Evolutionary conservation across 805 yeast genomes (phyloP).

Genomic region (Candida oleophila): DNA sequence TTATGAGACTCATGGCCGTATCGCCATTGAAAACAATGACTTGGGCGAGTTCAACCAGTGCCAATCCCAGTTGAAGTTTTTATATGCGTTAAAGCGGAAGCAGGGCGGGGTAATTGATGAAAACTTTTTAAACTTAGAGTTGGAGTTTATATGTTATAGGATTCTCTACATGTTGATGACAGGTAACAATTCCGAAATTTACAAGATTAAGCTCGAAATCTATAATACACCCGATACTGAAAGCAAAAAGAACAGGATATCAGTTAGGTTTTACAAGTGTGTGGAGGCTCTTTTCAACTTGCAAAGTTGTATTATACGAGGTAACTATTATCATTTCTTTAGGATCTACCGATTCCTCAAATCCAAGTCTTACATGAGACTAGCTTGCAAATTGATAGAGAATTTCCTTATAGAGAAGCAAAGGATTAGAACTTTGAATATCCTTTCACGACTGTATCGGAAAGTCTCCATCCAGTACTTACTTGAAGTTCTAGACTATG

Average conservation of each 20-base stretch:
- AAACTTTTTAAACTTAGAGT: constrained; percentile 23
- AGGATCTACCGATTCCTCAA: constrained; percentile 17
- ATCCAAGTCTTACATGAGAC: constrained; percentile 10
- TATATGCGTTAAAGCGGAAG: constrained; percentile 49
- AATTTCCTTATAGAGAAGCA: constrained; percentile 56
- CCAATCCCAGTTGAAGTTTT: constrained; percentile 69
- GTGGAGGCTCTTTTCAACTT: constrained; percentile 6
- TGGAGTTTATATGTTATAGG: constrained; percentile 73
- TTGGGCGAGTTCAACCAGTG: constrained; percentile 96
- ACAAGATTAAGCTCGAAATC: constrained; percentile 32
- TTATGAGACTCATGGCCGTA: constrained; percentile 81
- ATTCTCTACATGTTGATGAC: constrained; percentile 76
- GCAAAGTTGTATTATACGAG: constrained; percentile 17
- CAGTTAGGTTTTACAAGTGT: constrained; percentile 3
- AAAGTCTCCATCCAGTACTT: constrained; percentile 40
- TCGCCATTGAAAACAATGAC: constrained; percentile 82
- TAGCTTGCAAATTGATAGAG: constrained; percentile 21
- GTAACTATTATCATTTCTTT: constrained; percentile 58
- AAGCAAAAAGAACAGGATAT: constrained; percentile 5
- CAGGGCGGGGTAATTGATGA: constrained; percentile 22
- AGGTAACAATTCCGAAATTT: constrained; percentile 57
- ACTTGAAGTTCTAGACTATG: constrained; percentile 39
- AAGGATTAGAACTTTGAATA: constrained; percentile 54
- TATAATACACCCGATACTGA: constrained; percentile 19
- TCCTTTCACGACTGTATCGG: constrained; percentile 57